A percentile compares a stretch with the other conserved stretches of the same genome.
Conservation (phyloP, 2,329 filamentous ascomycete genomes). For the Alternaria atra region DNA sequence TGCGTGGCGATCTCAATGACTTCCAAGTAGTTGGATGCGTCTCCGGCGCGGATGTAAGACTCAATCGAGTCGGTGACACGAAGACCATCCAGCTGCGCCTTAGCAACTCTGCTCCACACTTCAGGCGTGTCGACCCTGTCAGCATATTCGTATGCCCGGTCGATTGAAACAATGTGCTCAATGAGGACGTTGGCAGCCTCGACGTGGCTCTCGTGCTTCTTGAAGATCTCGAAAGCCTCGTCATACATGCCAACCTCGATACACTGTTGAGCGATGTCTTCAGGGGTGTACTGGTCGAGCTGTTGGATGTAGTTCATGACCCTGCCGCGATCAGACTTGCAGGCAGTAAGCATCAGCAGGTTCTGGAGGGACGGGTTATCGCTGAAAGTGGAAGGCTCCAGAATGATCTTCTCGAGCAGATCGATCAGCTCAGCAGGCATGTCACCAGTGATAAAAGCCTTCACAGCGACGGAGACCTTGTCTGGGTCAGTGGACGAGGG, state of each 20-base stretch:
- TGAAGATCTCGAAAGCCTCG: conserved; percentile 98
- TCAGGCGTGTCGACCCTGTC: conserved; percentile 93
- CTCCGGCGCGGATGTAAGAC: conserved; percentile 94
- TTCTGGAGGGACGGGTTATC: conserved; percentile 98
- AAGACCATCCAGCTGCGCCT: conserved; percentile 95
- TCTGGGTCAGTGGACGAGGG: conserved; percentile 84
- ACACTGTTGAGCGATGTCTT: conserved; percentile 91
- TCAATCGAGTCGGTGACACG: conserved; percentile 92
- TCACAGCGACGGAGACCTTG: conserved; percentile 93
- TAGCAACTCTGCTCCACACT: conserved; percentile 98
- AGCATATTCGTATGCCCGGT: conserved; percentile 93
- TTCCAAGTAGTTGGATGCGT: conserved; percentile 91
- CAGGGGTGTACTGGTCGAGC: conserved; percentile 86
- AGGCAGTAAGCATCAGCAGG: conserved; percentile 92
- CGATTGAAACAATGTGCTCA: conserved; percentile 96
- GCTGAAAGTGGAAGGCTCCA: conserved; percentile 99
- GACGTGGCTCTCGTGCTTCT: conserved; percentile 91
- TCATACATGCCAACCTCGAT: conserved; percentile 95
- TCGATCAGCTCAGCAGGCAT: conserved; percentile 95
- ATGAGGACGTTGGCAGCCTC: conserved; percentile 91
- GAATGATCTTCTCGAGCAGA: conserved; percentile 96
- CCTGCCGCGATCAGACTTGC: conserved; percentile 93
- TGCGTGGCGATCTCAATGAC: conserved; percentile 96
- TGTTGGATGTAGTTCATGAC: conserved; percentile 97
- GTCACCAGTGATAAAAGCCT: conserved; percentile 90